A percentile compares a stretch with the other conserved stretches of the same genome.
These are phyloP conservation scores for Trypanosoma boissoni DNA, from an alignment of 208 protist genomes.

Conservation along the genomic window DNA sequence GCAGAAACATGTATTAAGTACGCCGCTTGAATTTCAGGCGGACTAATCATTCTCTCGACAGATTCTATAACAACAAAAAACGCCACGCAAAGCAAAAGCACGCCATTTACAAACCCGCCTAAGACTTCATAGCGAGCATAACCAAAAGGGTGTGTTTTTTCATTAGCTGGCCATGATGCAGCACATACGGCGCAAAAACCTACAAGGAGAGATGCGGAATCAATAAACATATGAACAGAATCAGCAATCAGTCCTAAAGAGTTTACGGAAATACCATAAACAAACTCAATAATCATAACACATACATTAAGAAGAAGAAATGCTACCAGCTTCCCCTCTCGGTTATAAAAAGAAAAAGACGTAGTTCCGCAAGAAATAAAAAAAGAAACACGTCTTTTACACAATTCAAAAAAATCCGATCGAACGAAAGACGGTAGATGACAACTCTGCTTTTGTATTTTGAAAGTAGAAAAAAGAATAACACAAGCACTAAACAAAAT, in stretches of 20 bases:
- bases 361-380: slow-evolving; percentile 12
- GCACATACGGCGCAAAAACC: slow-evolving; percentile 92
- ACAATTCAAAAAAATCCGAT: slow-evolving; percentile 4
- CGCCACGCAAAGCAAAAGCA: slow-evolving; percentile 78
- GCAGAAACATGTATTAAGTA: slow-evolving; percentile 81
- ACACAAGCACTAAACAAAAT: slow-evolving; percentile 7
- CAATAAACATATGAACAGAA: slow-evolving; percentile 97
- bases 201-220: slow-evolving; percentile 93
- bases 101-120: slow-evolving; percentile 84
- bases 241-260: slow-evolving; percentile 94
- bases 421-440: not conserved
- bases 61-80: slow-evolving; percentile 80
- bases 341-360: slow-evolving; percentile 20
- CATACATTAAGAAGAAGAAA: slow-evolving; percentile 70
- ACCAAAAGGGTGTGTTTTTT: slow-evolving; percentile 80
- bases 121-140: slow-evolving; percentile 83
- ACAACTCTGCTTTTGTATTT: not conserved
- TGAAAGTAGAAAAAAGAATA: slow-evolving; percentile 9
- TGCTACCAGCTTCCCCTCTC: slow-evolving; percentile 53
- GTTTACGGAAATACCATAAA: slow-evolving; percentile 72
- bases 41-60: slow-evolving; percentile 69
- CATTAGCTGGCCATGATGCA: slow-evolving; percentile 74
- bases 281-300: slow-evolving; percentile 83
- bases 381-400: not conserved
- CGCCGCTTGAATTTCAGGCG: slow-evolving; percentile 68